phyloP scores from a whole-genome alignment of 495 filamentous ascomycete genomes.

The Aspergillus homomorphus region DNA sequence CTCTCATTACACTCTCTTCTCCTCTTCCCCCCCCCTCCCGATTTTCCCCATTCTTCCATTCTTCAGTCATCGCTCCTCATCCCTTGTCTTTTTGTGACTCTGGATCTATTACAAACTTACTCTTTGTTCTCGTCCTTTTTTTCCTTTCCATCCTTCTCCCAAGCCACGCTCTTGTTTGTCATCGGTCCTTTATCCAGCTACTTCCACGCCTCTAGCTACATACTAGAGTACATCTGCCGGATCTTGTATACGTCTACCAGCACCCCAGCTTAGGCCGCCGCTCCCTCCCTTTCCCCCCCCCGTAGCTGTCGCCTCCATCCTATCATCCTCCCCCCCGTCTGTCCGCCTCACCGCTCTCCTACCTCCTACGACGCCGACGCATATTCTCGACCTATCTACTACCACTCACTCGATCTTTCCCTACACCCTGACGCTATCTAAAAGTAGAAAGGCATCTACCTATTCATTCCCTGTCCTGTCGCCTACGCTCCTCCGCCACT shows the following conservation, averaged over 20 bases:
- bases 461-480: not conserved
- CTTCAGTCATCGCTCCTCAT: slow-evolving; percentile 8
- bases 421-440: not conserved
- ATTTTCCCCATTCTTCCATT: slow-evolving; percentile 17
- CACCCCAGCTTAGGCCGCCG: not conserved
- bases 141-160: slow-evolving; percentile 5
- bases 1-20: slow-evolving; percentile 20
- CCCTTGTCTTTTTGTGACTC: slow-evolving; percentile 11
- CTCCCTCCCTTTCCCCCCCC: slow-evolving; percentile 9
- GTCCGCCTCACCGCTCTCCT: slow-evolving; percentile 33
- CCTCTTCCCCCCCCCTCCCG: slow-evolving; percentile 12
- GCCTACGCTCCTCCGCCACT: slow-evolving; percentile 5
- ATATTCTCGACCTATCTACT: slow-evolving; percentile 3
- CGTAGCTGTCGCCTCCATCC: slow-evolving; percentile 14
- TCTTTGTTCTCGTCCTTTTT: slow-evolving; percentile 11
- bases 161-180: slow-evolving; percentile 3
- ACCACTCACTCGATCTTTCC: not conserved
- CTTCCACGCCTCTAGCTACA: not conserved
- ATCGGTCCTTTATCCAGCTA: not conserved
- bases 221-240: not conserved
- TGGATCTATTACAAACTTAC: slow-evolving; percentile 2
- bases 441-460: not conserved
- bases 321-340: slow-evolving; percentile 13
- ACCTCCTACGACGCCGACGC: slow-evolving; percentile 8
- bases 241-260: not conserved